These are phyloP conservation scores for Micractinium sp. DNA, from an alignment of 139 green algal species.

Conservation along the genomic window DNA sequence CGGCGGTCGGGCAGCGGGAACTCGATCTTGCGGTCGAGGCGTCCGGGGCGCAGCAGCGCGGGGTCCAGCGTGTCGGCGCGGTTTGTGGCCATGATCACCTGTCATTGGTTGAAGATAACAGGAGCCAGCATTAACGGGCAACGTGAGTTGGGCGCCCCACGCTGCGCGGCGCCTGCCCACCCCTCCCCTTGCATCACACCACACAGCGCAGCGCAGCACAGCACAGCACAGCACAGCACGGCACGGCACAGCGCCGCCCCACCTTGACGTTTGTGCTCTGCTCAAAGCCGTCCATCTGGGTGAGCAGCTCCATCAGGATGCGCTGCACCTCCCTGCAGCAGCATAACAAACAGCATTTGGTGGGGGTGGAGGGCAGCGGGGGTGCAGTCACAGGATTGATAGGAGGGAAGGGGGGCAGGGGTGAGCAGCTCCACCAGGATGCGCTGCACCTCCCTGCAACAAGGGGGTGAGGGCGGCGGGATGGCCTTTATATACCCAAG, in stretches of 20 bases:
- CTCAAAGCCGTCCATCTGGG: slow-evolving; percentile 99
- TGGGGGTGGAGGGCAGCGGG: neutral
- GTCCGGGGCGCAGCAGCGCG: slow-evolving; percentile 94
- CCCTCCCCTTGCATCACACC: neutral
- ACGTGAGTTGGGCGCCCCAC: neutral
- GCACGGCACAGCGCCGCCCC: neutral
- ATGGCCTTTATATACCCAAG: too few relatives aligned
- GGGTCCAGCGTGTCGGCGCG: slow-evolving; percentile 97
- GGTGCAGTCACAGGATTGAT: neutral
- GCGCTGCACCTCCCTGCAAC: slow-evolving; percentile 91
- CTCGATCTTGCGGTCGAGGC: slow-evolving; percentile 99
- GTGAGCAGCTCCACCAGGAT: slow-evolving; percentile 99
- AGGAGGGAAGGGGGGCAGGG: slow-evolving; percentile 35
- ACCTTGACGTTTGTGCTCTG: slow-evolving; percentile 93
- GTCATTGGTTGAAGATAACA: neutral
- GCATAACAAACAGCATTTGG: too few relatives aligned
- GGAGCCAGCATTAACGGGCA: neutral
- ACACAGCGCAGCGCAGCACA: neutral
- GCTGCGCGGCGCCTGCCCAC: neutral
- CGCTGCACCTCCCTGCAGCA: slow-evolving; percentile 93
- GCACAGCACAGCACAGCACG: neutral
- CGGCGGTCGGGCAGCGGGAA: slow-evolving; percentile 97
- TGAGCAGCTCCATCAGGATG: slow-evolving; percentile 99
- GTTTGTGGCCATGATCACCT: slow-evolving; percentile 99
- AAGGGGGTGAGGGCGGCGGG: too few relatives aligned